Base-by-base conservation (phyloP, 495 filamentous ascomycete species). In the Trichoderma gamsii region DNA sequence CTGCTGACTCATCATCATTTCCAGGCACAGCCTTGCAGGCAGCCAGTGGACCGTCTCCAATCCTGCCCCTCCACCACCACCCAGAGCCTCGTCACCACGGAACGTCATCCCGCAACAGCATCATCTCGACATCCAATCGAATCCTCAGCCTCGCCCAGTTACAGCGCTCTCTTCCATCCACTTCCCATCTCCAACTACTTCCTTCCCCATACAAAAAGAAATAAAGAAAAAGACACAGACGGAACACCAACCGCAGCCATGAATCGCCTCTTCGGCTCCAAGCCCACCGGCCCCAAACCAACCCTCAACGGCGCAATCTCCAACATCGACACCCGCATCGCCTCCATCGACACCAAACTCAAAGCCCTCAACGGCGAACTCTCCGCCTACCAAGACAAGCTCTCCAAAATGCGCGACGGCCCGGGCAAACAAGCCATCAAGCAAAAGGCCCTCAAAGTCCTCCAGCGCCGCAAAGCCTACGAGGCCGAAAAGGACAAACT, bases 391-490 rank as follows among this genome's bases (percentile, higher is more conserved):
- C 93, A 98, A 78, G 77, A 87, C 68, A 92, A 93, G 71, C 87
- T 99, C 65, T 72, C 87, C 72, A 96, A 96, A 78, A 96, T 97
- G 92, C 92, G 95, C 72, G 93, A 97, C 70, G 95, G 95, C 0
- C 95, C 96, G 0, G 96, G 94, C 68, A 98, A 99, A 73, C 88
- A 85, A 8, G 95, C 95, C 9, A 84, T 99, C 41, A 93, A 93
- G 71, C 88, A 96, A 76, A 98, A 98, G 74, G 95, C 95, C 1
- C 87, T 97, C 67, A 97, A 97, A 72, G 88, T 98, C 21, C 88
- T 98, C 1, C 93, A 97, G 79, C 90, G 92, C n/a, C 90, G 96
- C 41, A 97, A 96, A 75, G 89, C 94, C 79, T 97, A 97, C 86
- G 95, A 99, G 78, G 80, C 83, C 12, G 94, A 99, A 81, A 90